Percentiles rank a stretch among this genome's conserved stretches.
Evolutionary conservation across 2,329 filamentous ascomycete genomes (phyloP).

Genomic region (Incumbomyces delicatus): DNA sequence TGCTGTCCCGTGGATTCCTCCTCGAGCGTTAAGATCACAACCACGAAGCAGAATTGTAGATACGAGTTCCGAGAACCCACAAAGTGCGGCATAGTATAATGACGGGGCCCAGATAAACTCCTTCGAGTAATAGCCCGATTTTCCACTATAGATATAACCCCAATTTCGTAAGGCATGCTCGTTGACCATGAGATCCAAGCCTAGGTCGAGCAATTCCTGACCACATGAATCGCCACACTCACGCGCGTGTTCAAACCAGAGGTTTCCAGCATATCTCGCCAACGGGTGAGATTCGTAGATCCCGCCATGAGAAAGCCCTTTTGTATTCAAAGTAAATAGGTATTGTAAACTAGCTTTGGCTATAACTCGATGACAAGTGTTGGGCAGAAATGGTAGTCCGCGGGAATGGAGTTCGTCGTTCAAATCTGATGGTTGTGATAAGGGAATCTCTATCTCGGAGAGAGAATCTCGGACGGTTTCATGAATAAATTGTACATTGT

Average conservation of each 20-base stretch:
- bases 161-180: too few relatives aligned
- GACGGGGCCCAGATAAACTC: too few relatives aligned
- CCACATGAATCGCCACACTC: too few relatives aligned
- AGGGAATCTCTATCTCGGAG: background rate
- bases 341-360: background rate
- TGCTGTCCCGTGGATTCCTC: too few relatives aligned
- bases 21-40: background rate
- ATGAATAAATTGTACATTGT: slow-evolving; percentile 39
- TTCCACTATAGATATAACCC: background rate
- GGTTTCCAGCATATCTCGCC: too few relatives aligned
- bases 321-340: too few relatives aligned
- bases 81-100: background rate
- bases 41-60: too few relatives aligned
- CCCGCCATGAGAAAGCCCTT: too few relatives aligned
- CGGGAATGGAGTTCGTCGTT: background rate
- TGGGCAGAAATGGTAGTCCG: background rate
- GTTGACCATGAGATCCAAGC: too few relatives aligned
- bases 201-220: too few relatives aligned
- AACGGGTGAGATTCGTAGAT: too few relatives aligned
- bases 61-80: background rate
- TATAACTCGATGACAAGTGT: background rate
- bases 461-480: slow-evolving; percentile 34
- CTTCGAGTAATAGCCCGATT: background rate
- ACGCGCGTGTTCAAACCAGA: too few relatives aligned
- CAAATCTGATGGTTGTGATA: background rate